These are phyloP conservation scores for Russula abietina DNA, from an alignment of 768 basidiomycete genomes.

Conservation along the genomic window DNA sequence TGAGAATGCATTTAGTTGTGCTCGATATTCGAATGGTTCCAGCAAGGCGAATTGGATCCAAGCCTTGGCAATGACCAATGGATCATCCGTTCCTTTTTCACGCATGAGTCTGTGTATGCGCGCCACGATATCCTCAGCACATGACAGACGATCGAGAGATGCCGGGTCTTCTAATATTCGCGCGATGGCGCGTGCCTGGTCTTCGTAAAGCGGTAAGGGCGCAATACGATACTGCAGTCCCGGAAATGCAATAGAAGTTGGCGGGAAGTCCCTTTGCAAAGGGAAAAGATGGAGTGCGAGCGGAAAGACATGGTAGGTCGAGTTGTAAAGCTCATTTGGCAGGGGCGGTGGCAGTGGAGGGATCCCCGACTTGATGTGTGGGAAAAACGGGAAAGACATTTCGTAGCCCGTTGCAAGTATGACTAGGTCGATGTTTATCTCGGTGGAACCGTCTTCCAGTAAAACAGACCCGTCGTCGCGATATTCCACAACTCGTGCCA, in stretches of 20 bases:
- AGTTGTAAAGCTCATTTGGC: slow-evolving; percentile 52
- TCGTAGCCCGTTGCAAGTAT: slow-evolving; percentile 77
- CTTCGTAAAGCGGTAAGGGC: slow-evolving; percentile 75
- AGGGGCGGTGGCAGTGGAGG: slow-evolving; percentile 46
- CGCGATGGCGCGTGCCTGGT: slow-evolving; percentile 62
- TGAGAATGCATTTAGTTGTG: slow-evolving; percentile 48
- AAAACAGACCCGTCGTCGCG: slow-evolving; percentile 40
- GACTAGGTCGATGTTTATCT: slow-evolving; percentile 51
- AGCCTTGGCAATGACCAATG: slow-evolving; percentile 40
- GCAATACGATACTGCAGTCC: slow-evolving; percentile 53
- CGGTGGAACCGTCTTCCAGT: slow-evolving; percentile 55
- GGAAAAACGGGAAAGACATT: slow-evolving; percentile 58
- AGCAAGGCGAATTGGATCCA: slow-evolving; percentile 50
- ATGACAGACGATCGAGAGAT: slow-evolving; percentile 43
- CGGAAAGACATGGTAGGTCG: slow-evolving; percentile 62
- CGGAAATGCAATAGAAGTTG: slow-evolving; percentile 55
- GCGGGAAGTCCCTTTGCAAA: slow-evolving; percentile 40
- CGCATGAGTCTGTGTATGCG: slow-evolving; percentile 28
- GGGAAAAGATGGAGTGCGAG: slow-evolving; percentile 69
- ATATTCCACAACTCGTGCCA: slow-evolving; percentile 40
- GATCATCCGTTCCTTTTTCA: slow-evolving; percentile 29
- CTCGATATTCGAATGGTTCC: slow-evolving; percentile 66
- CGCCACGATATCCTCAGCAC: slow-evolving; percentile 43
- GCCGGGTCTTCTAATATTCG: slow-evolving; percentile 48
- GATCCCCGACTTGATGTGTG: slow-evolving; percentile 32